phyloP scores from a whole-genome alignment of 2,329 filamentous ascomycete species.

The Fusarium phyllophilum region DNA sequence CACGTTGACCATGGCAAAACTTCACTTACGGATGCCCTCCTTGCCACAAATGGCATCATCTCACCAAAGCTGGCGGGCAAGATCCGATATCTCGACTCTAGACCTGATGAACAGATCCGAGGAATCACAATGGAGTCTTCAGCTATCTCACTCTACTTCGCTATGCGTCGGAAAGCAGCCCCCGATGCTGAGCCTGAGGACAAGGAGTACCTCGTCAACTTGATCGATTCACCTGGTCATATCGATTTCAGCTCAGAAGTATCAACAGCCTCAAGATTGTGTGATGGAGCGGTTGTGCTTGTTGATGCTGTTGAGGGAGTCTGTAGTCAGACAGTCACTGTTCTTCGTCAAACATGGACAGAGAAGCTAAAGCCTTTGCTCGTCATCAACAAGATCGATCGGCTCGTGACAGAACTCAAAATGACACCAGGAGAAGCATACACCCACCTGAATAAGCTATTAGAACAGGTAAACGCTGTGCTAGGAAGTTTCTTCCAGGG shows the following conservation, averaged over 20 bases:
- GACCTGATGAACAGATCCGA: constrained; percentile 93
- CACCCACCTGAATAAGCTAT: constrained; percentile 84
- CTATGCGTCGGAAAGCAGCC: constrained; percentile 79
- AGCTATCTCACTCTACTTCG: constrained; percentile 95
- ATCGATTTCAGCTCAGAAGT: constrained; percentile 99
- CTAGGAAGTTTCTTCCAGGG: constrained; percentile 98
- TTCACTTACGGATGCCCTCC: constrained; percentile 92
- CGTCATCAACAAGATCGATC: constrained; percentile 98
- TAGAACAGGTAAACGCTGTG: constrained; percentile 97
- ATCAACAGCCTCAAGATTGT: constrained; percentile 91
- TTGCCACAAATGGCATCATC: constrained; percentile 99
- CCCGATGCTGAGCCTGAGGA: constrained; percentile 75
- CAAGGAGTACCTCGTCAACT: constrained; percentile 93
- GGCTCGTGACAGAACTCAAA: constrained; percentile 91
- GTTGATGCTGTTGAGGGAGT: constrained; percentile 98
- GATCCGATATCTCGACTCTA: constrained; percentile 95
- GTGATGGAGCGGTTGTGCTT: constrained; percentile 92
- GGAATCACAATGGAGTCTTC: constrained; percentile 99
- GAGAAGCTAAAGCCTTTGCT: constrained; percentile 95
- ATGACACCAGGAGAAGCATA: constrained; percentile 93
- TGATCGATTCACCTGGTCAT: constrained; percentile 97
- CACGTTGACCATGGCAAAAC: constrained; percentile 99
- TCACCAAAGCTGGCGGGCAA: constrained; percentile 97
- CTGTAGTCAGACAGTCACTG: constrained; percentile 97
- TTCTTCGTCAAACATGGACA: constrained; percentile 92